Evolutionary conservation across 2,329 filamentous ascomycete genomes (phyloP).

Genomic region (Xylaria sp.): DNA sequence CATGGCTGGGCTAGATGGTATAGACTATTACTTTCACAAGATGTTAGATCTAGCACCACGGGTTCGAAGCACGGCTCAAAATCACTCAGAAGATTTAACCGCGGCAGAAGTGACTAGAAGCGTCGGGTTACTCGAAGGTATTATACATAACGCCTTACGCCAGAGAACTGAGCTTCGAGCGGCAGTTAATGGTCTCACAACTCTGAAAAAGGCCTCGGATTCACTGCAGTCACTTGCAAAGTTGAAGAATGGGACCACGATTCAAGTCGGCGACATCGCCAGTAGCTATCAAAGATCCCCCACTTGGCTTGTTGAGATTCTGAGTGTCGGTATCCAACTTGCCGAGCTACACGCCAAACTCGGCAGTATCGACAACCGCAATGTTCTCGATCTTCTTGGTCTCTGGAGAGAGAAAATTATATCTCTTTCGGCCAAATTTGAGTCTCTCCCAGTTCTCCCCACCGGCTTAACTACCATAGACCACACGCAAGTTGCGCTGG

Average conservation of each 20-base stretch:
- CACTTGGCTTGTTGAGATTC: slow-evolving; percentile 72
- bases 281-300: slow-evolving; percentile 41
- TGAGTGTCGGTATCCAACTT: slow-evolving; percentile 66
- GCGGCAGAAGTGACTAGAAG: slow-evolving; percentile 79
- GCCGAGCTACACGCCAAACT: slow-evolving; percentile 71
- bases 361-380: slow-evolving; percentile 56
- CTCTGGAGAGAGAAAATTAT: slow-evolving; percentile 57
- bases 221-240: slow-evolving; percentile 46
- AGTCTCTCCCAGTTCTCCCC: slow-evolving; percentile 56
- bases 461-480: slow-evolving; percentile 52
- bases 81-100: slow-evolving; percentile 85
- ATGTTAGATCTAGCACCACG: slow-evolving; percentile 74
- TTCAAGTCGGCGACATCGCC: slow-evolving; percentile 29
- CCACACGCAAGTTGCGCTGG: slow-evolving; percentile 42
- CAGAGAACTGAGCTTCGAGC: slow-evolving; percentile 61
- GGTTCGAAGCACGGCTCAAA: slow-evolving; percentile 68
- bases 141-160: slow-evolving; percentile 68
- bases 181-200: slow-evolving; percentile 45
- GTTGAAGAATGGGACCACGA: slow-evolving; percentile 28
- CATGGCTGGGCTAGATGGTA: slow-evolving; percentile 44
- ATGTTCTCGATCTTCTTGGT: slow-evolving; percentile 52
- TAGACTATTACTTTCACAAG: slow-evolving; percentile 79
- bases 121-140: slow-evolving; percentile 83
- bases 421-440: slow-evolving; percentile 49
- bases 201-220: slow-evolving; percentile 46